Evolutionary conservation across 169 alveolate species (phyloP), one percentile per base, ranked within the genome.

Genomic region (Perkinsus chesapeaki): DNA sequence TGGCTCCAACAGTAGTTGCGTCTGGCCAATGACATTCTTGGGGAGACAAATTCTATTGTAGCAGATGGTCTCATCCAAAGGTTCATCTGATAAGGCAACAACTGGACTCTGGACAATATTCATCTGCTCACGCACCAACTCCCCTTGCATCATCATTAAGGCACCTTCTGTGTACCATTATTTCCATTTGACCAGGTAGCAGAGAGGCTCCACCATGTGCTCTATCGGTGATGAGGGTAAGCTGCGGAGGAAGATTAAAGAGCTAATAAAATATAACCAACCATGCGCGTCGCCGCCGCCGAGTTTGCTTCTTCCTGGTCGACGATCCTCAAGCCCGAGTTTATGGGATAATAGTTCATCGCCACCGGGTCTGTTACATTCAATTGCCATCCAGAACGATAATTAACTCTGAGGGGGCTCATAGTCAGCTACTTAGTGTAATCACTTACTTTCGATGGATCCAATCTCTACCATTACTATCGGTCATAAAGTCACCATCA

Each of bases 191-290:
- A 0, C 97, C 98, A 12, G 94, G 90, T 39, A 93, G 36, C 12
- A 95, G 94, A 37, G 95, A 92, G 39, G 96, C 92, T 7, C 97
- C 98, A 10, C 97, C 98, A 92, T 96, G 92, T 38, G 96, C 39
- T 91, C 98, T 92, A 91, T 94, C 96, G 34, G 94, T 95, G 48
- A 95, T 48, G 0, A 96, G 39, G 20, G 96, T 92, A 72, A 95
- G 92, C 39, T 95, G 48, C 23, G 48, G 38, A 12, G n/a, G n/a
- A n/a, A n/a, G n/a, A n/a, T n/a, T n/a, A n/a, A n/a, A n/a, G n/a
- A n/a, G n/a, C n/a, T n/a, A n/a, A n/a, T n/a, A n/a, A n/a, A n/a
- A n/a, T n/a, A n/a, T n/a, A n/a, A n/a, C n/a, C n/a, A n/a, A n/a
- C n/a, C n/a, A n/a, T n/a, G n/a, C n/a, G n/a, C n/a, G n/a, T n/a